A percentile compares a stretch with the other conserved stretches of the same genome.
Evolutionary conservation across 2,329 filamentous ascomycete species (phyloP).

Genomic region (Coniochaeta hoffmannii): DNA sequence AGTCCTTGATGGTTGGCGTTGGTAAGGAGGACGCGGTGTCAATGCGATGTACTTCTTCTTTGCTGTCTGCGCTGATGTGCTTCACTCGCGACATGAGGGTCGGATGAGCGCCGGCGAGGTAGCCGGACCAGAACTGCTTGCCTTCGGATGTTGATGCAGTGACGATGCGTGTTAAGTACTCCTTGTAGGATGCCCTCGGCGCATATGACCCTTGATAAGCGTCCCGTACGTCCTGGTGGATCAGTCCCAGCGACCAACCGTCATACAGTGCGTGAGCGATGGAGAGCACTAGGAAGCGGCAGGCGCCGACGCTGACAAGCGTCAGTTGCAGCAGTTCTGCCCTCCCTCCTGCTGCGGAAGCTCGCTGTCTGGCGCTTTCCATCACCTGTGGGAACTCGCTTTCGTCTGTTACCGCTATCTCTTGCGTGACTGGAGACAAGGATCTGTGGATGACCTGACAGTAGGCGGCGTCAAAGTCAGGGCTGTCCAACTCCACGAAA

Average conservation of each 20-base stretch:
- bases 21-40: slow-evolving; percentile 38
- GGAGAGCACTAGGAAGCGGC: slow-evolving; percentile 52
- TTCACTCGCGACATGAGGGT: slow-evolving; percentile 16
- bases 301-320: slow-evolving; percentile 25
- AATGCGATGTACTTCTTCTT: slow-evolving; percentile 24
- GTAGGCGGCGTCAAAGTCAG: slow-evolving; percentile 41
- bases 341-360: slow-evolving; percentile 26
- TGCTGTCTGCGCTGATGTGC: background rate
- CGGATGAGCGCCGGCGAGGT: slow-evolving; percentile 45
- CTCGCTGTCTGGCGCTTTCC: slow-evolving; percentile 26
- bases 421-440: slow-evolving; percentile 11
- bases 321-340: slow-evolving; percentile 41
- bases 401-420: slow-evolving; percentile 16
- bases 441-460: slow-evolving; percentile 38
- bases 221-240: slow-evolving; percentile 63
- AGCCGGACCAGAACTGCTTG: slow-evolving; percentile 62
- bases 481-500: slow-evolving; percentile 61
- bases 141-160: slow-evolving; percentile 33
- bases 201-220: slow-evolving; percentile 47
- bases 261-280: slow-evolving; percentile 87
- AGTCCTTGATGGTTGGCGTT: slow-evolving; percentile 35
- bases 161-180: slow-evolving; percentile 48
- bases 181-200: slow-evolving; percentile 39
- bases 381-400: slow-evolving; percentile 29
- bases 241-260: slow-evolving; percentile 69